These are phyloP conservation scores for Cymbopogon citratus DNA, from an alignment of 176 grass and related monocot genomes.

Conservation along the genomic window DNA sequence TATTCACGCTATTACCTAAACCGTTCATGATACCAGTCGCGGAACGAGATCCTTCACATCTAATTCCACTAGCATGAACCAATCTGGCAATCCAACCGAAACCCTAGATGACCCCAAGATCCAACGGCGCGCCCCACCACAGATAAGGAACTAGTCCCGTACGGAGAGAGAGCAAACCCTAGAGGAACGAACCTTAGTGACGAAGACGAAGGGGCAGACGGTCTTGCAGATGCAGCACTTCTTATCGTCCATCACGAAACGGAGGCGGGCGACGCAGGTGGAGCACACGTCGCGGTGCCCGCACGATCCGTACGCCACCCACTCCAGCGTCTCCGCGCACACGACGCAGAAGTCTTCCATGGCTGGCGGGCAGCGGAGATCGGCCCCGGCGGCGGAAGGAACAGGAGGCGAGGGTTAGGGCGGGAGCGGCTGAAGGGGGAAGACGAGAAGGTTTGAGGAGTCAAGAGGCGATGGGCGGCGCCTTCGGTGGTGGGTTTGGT, in stretches of 20 bases:
- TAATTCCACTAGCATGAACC: not conserved
- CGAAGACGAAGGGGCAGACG: constrained; percentile 53
- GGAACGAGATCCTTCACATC: not conserved
- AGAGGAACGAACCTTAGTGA: constrained; percentile 65
- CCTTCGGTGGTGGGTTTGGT: not conserved
- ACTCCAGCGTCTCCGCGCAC: constrained; percentile 76
- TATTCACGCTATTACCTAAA: not conserved
- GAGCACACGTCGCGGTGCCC: constrained; percentile 93
- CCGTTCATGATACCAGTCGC: not conserved
- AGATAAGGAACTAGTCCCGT: not conserved
- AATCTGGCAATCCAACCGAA: not conserved
- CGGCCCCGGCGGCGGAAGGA: not conserved
- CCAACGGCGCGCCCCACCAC: not conserved
- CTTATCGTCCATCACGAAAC: constrained; percentile 63
- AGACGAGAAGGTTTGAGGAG: not conserved
- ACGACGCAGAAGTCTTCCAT: constrained; percentile 92
- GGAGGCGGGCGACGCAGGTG: constrained; percentile 79
- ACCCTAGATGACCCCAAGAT: constrained; percentile 28
- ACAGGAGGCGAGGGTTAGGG: not conserved
- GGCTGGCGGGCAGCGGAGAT: not conserved
- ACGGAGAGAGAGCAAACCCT: not conserved
- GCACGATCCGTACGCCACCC: constrained; percentile 85
- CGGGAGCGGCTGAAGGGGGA: not conserved
- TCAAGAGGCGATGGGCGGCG: not conserved
- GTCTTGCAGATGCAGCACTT: constrained; percentile 96